phyloP scores from a whole-genome alignment of 1,284 basidiomycete species.

The Rhodotorula glutinis region DNA sequence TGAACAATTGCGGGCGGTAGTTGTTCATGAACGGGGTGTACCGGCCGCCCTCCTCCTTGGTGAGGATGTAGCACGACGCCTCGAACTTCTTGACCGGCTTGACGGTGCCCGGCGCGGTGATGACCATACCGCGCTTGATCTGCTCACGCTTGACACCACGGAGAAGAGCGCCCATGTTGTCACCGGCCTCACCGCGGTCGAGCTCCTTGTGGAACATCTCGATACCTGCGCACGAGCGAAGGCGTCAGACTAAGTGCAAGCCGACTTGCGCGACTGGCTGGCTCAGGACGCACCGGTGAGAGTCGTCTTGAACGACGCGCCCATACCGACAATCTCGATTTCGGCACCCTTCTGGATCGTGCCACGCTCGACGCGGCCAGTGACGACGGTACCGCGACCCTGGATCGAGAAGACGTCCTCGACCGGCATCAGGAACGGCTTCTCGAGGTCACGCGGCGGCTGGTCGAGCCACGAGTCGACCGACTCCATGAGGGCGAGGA shows the following conservation, averaged over 20 bases:
- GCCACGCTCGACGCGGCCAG: constrained; percentile 96
- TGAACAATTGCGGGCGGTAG: constrained; percentile 94
- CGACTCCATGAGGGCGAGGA: constrained; percentile 77
- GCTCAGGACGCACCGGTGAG: constrained; percentile 68
- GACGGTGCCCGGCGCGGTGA: constrained; percentile 86
- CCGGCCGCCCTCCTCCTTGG: constrained; percentile 97
- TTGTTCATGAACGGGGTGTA: constrained; percentile 96
- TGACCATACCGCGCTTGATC: constrained; percentile 86
- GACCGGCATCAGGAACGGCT: constrained; percentile 94
- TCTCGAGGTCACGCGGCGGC: constrained; percentile 93
- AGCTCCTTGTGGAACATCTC: constrained; percentile 99
- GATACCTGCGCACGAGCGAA: constrained; percentile 20
- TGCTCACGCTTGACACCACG: constrained; percentile 98
- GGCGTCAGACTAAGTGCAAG: neutral
- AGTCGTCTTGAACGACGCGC: constrained; percentile 80
- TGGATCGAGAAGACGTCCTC: constrained; percentile 99
- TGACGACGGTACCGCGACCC: constrained; percentile 96
- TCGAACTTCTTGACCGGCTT: constrained; percentile 92
- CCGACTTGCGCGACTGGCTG: neutral
- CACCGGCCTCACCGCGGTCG: constrained; percentile 95
- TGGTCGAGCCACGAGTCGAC: constrained; percentile 96
- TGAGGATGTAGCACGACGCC: constrained; percentile 86
- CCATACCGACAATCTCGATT: constrained; percentile 89
- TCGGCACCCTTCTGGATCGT: constrained; percentile 88
- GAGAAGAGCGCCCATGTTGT: constrained; percentile 98